A percentile compares a stretch with the other conserved stretches of the same genome.
Evolutionary conservation across 2,329 filamentous ascomycete genomes (phyloP).

Genomic region (Conoideocrella luteorostrata): DNA sequence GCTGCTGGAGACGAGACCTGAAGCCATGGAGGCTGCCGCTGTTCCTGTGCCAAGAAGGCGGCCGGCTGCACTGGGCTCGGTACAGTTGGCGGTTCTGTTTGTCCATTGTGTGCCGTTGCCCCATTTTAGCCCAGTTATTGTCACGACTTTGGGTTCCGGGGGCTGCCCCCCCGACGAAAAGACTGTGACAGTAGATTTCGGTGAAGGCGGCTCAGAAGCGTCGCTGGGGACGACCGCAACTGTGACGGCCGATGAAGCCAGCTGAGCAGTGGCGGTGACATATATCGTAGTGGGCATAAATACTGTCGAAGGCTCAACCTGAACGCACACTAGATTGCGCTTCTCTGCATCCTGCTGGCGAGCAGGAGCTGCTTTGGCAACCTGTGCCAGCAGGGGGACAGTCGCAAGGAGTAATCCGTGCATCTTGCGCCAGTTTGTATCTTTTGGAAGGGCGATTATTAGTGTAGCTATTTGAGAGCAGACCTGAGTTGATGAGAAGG

Average conservation of each 20-base stretch:
- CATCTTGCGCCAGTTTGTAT: constrained; percentile 12
- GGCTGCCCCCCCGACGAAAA: neutral
- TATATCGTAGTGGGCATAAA: constrained; percentile 4
- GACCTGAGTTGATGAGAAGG: no score
- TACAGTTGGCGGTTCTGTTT: neutral
- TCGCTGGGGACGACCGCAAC: neutral
- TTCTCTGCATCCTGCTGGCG: neutral
- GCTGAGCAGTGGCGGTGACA: neutral
- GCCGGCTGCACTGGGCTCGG: no score
- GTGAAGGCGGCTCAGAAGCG: no score
- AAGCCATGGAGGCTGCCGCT: neutral
- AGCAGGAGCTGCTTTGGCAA: constrained; percentile 14
- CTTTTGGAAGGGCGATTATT: neutral
- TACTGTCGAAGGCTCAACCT: constrained; percentile 2
- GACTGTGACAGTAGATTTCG: no score
- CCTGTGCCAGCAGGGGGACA: constrained; percentile 20
- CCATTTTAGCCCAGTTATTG: neutral
- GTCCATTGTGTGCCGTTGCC: constrained; percentile 2
- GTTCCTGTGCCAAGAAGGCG: neutral
- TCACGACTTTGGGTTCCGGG: neutral
- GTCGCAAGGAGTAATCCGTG: constrained; percentile 16
- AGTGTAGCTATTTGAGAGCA: no score
- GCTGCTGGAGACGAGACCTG: neutral
- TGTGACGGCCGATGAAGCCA: neutral
- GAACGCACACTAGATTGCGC: neutral